Percentiles rank a stretch among this genome's conserved stretches.
These are phyloP conservation scores for Botryobasidium botryosum DNA, from an alignment of 768 basidiomycete genomes.

Conservation along the genomic window DNA sequence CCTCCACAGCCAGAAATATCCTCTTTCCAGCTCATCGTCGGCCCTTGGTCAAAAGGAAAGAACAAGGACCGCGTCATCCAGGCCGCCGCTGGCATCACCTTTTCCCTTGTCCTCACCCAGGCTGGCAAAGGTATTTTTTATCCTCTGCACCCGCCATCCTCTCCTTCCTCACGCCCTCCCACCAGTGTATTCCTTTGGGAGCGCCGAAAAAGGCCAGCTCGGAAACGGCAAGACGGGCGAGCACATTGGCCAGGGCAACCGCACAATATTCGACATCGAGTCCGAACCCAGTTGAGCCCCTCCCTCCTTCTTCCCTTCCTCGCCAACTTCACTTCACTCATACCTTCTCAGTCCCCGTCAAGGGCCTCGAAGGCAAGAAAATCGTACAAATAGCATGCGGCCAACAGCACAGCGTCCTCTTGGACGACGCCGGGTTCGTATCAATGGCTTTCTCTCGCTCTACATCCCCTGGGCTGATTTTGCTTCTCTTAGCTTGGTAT, in stretches of 20 bases:
- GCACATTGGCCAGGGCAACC: constrained; percentile 71
- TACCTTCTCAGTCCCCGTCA: constrained; percentile 43
- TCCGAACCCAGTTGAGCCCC: constrained; percentile 48
- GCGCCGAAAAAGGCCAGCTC: constrained; percentile 81
- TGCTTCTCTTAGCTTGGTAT: constrained; percentile 36
- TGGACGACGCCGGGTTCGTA: constrained; percentile 57
- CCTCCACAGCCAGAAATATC: constrained; percentile 44
- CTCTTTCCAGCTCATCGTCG: constrained; percentile 44
- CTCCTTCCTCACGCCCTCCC: background rate
- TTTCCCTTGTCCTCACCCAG: constrained; percentile 68
- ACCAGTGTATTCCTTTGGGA: constrained; percentile 75
- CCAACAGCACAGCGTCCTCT: constrained; percentile 69
- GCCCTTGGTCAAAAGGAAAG: constrained; percentile 29
- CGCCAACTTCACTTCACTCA: constrained; percentile 7
- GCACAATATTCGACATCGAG: constrained; percentile 67
- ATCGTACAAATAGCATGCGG: constrained; percentile 75
- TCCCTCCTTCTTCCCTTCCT: constrained; percentile 4
- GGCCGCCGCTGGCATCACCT: constrained; percentile 68
- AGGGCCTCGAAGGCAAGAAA: constrained; percentile 55
- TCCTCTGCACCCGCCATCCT: background rate
- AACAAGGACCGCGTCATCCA: constrained; percentile 44
- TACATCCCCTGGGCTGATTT: background rate
- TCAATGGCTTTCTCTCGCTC: constrained; percentile 12
- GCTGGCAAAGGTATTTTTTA: constrained; percentile 50
- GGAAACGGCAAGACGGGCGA: constrained; percentile 92